Base-by-base conservation (phyloP, 192 early-diverging fungal genomes). In the Gaertneriomyces semiglobifer region DNA sequence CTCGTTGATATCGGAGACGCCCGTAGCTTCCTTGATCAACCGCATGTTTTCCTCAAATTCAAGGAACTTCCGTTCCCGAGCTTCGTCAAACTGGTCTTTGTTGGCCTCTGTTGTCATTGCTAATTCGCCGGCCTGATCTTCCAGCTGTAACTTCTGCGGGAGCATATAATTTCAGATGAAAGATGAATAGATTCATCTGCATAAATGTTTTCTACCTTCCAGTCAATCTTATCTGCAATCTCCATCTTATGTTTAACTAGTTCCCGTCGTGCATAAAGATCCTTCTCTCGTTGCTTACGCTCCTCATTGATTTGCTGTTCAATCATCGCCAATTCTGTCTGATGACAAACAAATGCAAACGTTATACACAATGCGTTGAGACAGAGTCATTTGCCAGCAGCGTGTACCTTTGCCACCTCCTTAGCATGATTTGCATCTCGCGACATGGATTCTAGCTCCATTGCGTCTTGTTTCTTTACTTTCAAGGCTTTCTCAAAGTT, bases 261-360 rank as follows among this genome's bases (percentile, higher is more conserved):
- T 61, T 86, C 84, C 59, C 79, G 78, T 47, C 78, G 59, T 5
- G 58, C 38, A 52, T 74, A 74, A n/a, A 84, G 62, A 56, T 84
- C 84, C 44, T 79, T 75, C 67, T 86, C 83, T 25, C 85, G 65
- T 58, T 83, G 80, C 57, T 82, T 83, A 14, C 85, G 63, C 48
- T 86, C 85, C 60, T 86, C 85, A 48, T 79, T 81, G 41, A 86
- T 79, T 63, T 86, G 83, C 57, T 81, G 79, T 65, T 86, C 85
- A 63, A 86, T 79, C 48, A 75, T 25, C 5, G 78, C 74, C 39
- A 85, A 60, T 53, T 86, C 85, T 25, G 77, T 76, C 78, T 83
- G 47, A 33, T 33, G 25, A 33, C 25, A 33, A 33, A 33, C 25
- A 33, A 33, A 12, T 47, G 20, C 11, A 58, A 9, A 44, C 7